Base-by-base conservation (phyloP, 2,329 filamentous ascomycete species). In the Ciborinia camelliae region DNA sequence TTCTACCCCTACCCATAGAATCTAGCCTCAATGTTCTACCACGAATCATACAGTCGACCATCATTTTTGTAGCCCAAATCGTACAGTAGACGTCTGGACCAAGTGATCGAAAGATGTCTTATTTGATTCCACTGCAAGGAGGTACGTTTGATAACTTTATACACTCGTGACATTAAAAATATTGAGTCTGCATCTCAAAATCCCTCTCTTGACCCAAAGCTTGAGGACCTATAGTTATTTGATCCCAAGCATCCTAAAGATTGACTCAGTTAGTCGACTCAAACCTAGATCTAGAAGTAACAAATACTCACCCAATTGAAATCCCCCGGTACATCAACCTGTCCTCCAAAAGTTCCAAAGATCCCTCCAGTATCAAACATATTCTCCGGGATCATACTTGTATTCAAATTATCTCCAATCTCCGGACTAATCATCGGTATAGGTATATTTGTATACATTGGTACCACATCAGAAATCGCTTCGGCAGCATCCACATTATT, bases 231-330 rank as follows among this genome's bases (percentile, higher is more conserved):
- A 63, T 47, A 26, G 71, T 64, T 14, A 70, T 67, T 37, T 69
- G 66, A 63, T 72, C 69, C 66, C 66, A 72, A 35, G 59, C 57
- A 64, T 69, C 69, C 71, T 71, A 48, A 12, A 18, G 14, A 37
- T 23, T 39, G n/a, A n/a, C 6, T 0, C n/a, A 7, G 26, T 58
- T 30, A 58, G 45, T 8, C 30, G 51, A 66, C 47, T 66, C 50
- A 41, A 37, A 50, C 9, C 12, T 37, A 54, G 30, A 26, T 9
- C n/a, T 18, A 39, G 26, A 15, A 50, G 14, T 1, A 35, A 51
- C 20, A 43, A 58, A 32, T 18, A n/a, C 5, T 52, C 50, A 72
- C 70, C 70, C 69, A 71, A 52, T 71, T 63, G 43, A 71, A 70
- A 58, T 70, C 67, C 26, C 60, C 62, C 1, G 69, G 66, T 2